Percentiles rank a stretch among this genome's conserved stretches.
Conservation (phyloP, 140 eudicot genomes). For the Cichorium intybus region DNA sequence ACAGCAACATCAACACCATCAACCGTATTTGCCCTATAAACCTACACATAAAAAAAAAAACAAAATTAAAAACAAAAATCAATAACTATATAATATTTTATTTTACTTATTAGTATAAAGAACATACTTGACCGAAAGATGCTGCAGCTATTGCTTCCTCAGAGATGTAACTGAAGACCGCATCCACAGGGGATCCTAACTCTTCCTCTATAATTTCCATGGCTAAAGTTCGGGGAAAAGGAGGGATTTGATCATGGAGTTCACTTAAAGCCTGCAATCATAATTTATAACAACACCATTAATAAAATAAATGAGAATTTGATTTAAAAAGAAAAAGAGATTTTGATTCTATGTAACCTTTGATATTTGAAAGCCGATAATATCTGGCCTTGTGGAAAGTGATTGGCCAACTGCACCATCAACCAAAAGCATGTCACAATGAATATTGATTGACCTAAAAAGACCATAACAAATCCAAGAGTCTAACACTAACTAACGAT, state of each 20-base stretch:
- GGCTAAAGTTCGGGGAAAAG: slow-evolving; percentile 76
- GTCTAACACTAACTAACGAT: slow-evolving; percentile 24
- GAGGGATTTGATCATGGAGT: slow-evolving; percentile 96
- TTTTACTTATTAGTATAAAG: not conserved
- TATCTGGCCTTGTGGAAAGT: slow-evolving; percentile 97
- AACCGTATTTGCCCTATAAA: slow-evolving; percentile 73
- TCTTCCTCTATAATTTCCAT: slow-evolving; percentile 95
- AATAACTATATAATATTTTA: not conserved
- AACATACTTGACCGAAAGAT: slow-evolving; percentile 94
- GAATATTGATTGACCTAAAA: slow-evolving; percentile 29
- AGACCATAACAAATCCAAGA: slow-evolving; percentile 26
- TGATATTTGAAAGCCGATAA: slow-evolving; percentile 76
- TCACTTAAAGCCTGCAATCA: slow-evolving; percentile 85
- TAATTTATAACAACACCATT: slow-evolving; percentile 31
- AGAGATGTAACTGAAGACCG: slow-evolving; percentile 66
- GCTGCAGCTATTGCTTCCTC: slow-evolving; percentile 99
- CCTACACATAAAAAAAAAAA: slow-evolving; percentile 39
- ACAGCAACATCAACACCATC: slow-evolving; percentile 88
- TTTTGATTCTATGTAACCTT: too few species aligned
- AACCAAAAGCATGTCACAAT: slow-evolving; percentile 43
- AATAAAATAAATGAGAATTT: not conserved
- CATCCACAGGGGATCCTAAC: slow-evolving; percentile 69
- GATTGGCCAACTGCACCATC: slow-evolving; percentile 96
- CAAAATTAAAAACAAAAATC: not conserved
- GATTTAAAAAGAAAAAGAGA: too few species aligned